Base-by-base conservation (phyloP, 306 rosid genomes). In the Glycyrrhiza uralensis region DNA sequence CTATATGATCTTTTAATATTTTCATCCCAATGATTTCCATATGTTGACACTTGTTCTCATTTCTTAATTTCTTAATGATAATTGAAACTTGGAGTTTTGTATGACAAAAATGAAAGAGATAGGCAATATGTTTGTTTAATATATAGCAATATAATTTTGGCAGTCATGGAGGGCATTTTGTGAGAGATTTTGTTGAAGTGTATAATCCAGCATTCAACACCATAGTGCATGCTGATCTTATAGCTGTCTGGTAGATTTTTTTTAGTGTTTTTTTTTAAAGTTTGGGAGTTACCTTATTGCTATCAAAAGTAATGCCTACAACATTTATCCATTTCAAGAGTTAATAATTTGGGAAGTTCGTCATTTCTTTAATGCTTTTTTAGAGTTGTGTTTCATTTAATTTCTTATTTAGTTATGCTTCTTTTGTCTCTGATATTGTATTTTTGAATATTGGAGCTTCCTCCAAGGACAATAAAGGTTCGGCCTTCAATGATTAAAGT, bases 401-500 rank as follows among this genome's bases (percentile, higher is more conserved):
- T 66, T 13, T 45, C 44, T 18, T 29, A 49, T 39, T 35, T 60
- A 63, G 45, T 56, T 51, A 14, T 73, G 42, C 30, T 18, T 18
- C 33, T 59, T 29, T 42, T 44, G 52, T 36, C 58, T 36, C 30
- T 41, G 24, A 26, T 28, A n/a, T 30, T 54, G 20, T 19, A 38
- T 73, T 58, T 8, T 66, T 52, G 10, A 78, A 58, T 38, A 29
- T 67, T 85, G 76, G 69, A 92, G 98, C 90, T 92, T 72, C 85
- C 89, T 74, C 78, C 71, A 2, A 81, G 76, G 49, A 92, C 96
- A 41, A 85, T 92, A 55, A 86, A 79, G 64, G 78, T 87, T 47
- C 90, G 98, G 14, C 62, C 42, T 47, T 88, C 96, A 66, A 90
- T 92, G 98, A 50, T 88, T 39, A 92, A 92, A 79, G 93, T 88